These are phyloP conservation scores for Calycina herbarum DNA, from an alignment of 2,329 filamentous ascomycete species.

Conservation along the genomic window DNA sequence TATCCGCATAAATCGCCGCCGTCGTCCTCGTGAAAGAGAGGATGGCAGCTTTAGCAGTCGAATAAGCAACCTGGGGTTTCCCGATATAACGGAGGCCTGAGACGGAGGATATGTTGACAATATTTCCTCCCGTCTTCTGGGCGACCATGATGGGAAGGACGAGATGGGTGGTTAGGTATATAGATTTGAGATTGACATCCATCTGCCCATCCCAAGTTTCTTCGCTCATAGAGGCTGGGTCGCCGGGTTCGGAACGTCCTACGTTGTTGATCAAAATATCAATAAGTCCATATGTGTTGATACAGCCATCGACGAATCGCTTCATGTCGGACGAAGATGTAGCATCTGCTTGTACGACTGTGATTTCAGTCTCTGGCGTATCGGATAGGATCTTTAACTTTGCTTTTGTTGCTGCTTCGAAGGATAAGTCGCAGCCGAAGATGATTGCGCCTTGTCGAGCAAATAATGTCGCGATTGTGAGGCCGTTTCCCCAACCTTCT, in stretches of 20 bases:
- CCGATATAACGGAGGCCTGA: constrained; percentile 53
- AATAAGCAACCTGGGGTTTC: constrained; percentile 56
- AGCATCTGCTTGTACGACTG: constrained; percentile 49
- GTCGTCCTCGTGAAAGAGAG: constrained; percentile 52
- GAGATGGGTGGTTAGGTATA: constrained; percentile 53
- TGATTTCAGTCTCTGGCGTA: constrained; percentile 8
- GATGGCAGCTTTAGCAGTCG: constrained; percentile 51
- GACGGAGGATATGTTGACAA: constrained; percentile 52
- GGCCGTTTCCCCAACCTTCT: constrained; percentile 52
- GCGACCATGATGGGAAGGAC: constrained; percentile 54
- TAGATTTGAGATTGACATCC: constrained; percentile 55
- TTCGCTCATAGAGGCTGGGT: constrained; percentile 50
- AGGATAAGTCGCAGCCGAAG: constrained; percentile 51
- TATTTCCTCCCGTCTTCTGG: constrained; percentile 42
- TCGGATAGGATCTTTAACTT: constrained; percentile 36
- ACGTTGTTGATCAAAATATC: constrained; percentile 64
- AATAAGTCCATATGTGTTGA: constrained; percentile 53
- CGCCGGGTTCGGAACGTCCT: constrained; percentile 54
- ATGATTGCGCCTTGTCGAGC: constrained; percentile 49
- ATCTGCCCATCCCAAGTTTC: constrained; percentile 53
- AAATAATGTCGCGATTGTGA: constrained; percentile 49
- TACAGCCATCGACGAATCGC: constrained; percentile 51
- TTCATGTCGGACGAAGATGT: constrained; percentile 54
- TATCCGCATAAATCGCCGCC: constrained; percentile 50
- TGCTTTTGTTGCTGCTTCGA: constrained; percentile 43